Base-by-base conservation (phyloP, 768 basidiomycete species). In the Tylopilus intermedius region DNA sequence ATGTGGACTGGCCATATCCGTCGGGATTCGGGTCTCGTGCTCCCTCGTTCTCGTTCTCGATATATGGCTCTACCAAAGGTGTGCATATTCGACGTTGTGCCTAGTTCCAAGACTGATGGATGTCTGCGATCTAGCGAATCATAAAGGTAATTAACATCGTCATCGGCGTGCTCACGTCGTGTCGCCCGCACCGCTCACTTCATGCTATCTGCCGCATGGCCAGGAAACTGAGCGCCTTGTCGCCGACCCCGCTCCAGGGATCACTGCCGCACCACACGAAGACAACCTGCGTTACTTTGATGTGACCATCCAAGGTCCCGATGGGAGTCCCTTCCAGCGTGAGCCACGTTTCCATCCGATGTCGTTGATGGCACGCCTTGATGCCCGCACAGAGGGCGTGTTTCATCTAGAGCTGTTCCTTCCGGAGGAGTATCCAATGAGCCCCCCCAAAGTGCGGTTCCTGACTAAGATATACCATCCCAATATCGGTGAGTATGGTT, bases 341-440 rank as follows among this genome's bases (percentile, higher is more conserved):
- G 65, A 66, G 84, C 76, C 11, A 27, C 24, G 33, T 21, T 18
- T 14, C 18, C 18, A 18, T 18, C 39, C 2, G 41, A 33, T 14
- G 21, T 4, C 24, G 33, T 1, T n/a, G 35, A 40, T 22, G 39
- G 4, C 4, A 3, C 22, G 15, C 13, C 14, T 62, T 65, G 48
- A 64, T 18, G 41, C 9, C n/a, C 15, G 14, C 4, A 37, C 54
- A 96, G 94, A 86, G 62, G 96, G 95, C 21, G 76, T 89, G 18
- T 98, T 98, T 76, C 88, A 86, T 62, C 79, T 98, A n/a, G 96
- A 99, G 71, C 77, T 99, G 41, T 99, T 98, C 75, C 77, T 99
- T 26, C 96, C 96, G 4, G 96, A 98, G 71, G 96, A 98, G 71
- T 99, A 99, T 73, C 96, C 96, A 1, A 99, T 99, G 96, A 90